Evolutionary conservation across 345 rosid species (phyloP).

Genomic region (Cardiospermum halicacabum): DNA sequence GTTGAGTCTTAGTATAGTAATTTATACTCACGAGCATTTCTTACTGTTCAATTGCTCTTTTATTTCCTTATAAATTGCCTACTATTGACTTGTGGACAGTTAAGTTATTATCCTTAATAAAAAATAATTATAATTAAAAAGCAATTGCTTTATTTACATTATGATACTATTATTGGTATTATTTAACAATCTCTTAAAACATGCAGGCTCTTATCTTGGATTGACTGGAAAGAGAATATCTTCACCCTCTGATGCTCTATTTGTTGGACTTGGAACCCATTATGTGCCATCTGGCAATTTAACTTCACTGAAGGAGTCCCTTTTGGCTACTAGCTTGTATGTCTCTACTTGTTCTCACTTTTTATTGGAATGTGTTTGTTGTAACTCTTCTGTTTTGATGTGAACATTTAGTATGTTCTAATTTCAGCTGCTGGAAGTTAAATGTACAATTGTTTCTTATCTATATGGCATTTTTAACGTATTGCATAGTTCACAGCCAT

Average conservation of each 20-base stretch:
- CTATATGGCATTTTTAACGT: not conserved
- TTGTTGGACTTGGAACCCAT: constrained; percentile 78
- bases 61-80: not conserved
- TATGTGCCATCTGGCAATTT: constrained; percentile 72
- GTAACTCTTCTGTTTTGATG: not conserved
- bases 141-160: not conserved
- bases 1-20: not conserved
- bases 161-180: not conserved
- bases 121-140: not conserved
- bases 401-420: not conserved
- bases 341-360: constrained; percentile 6
- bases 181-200: constrained; percentile 7
- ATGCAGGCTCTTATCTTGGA: constrained; percentile 85
- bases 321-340: constrained; percentile 63
- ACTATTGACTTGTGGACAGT: not conserved
- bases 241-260: constrained; percentile 82
- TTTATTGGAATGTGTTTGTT: not conserved
- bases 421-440: not conserved
- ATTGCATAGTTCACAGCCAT: constrained; percentile 2
- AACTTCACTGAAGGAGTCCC: constrained; percentile 60
- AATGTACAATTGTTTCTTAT: constrained; percentile 5
- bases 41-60: not conserved
- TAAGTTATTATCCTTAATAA: not conserved
- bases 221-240: constrained; percentile 86
- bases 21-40: not conserved